phyloP scores from a whole-genome alignment of 2,329 filamentous ascomycete species.

The Colletotrichum chrysophilum region DNA sequence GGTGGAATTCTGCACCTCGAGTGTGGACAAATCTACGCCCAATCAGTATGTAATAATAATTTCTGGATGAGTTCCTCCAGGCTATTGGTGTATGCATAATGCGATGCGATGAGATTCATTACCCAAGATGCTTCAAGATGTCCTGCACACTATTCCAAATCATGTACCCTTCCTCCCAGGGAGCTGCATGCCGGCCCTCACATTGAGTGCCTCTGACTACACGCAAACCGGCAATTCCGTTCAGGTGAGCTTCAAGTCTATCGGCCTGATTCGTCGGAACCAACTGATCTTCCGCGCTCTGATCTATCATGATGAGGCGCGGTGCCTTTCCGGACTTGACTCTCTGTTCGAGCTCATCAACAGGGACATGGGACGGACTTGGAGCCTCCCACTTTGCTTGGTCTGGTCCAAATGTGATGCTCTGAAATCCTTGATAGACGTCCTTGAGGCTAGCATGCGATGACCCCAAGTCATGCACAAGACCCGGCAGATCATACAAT shows the following conservation, averaged over 20 bases:
- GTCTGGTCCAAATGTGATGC: background rate
- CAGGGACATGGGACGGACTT: background rate
- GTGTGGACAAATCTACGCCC: background rate
- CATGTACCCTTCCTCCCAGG: background rate
- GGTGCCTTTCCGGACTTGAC: background rate
- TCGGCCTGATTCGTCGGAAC: background rate
- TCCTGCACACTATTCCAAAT: background rate
- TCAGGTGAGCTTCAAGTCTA: background rate
- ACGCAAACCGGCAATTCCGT: background rate
- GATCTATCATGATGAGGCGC: background rate
- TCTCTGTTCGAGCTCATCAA: background rate
- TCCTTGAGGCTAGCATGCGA: background rate
- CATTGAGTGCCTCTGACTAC: background rate
- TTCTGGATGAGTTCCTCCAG: background rate
- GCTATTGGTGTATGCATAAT: background rate
- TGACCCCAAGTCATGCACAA: background rate
- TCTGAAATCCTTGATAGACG: background rate
- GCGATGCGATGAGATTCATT: background rate
- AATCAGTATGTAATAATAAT: accelerated
- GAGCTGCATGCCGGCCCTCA: background rate
- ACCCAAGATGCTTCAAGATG: background rate
- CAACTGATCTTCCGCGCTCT: background rate
- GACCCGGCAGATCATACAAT: background rate
- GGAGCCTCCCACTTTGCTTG: background rate
- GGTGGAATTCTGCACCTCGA: background rate